Conservation (phyloP, 176 grass and related monocot genomes). For the Elaeis guineensis region DNA sequence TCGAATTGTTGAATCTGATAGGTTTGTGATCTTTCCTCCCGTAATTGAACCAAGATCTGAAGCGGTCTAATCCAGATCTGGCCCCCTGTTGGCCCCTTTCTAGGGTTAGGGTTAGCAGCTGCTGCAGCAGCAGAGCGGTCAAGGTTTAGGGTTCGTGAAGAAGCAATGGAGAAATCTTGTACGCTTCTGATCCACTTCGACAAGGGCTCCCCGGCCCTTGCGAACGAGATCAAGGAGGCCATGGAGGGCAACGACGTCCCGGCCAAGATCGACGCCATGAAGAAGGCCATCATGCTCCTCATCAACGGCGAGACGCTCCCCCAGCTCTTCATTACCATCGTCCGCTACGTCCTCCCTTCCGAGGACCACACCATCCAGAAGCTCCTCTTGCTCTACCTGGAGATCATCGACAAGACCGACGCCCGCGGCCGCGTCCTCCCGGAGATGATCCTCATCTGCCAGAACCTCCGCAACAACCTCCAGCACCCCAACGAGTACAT, state of each 20-base stretch:
- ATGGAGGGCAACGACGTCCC: constrained; percentile 48
- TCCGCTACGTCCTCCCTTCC: constrained; percentile 72
- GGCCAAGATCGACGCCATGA: constrained; percentile 59
- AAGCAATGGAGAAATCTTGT: constrained; percentile 43
- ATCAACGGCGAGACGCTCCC: constrained; percentile 62
- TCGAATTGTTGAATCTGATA: too few species aligned
- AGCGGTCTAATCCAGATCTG: too few species aligned
- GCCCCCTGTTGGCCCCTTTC: too few species aligned
- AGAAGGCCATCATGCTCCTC: constrained; percentile 64
- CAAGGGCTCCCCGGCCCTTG: constrained; percentile 61
- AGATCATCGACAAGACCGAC: constrained; percentile 64
- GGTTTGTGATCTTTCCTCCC: too few species aligned
- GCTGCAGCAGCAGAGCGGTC: too few species aligned
- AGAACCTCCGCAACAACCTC: constrained; percentile 85
- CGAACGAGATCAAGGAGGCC: constrained; percentile 66
- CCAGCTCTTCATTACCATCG: constrained; percentile 71
- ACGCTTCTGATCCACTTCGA: constrained; percentile 72
- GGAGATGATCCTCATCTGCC: constrained; percentile 93
- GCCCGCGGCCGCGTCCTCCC: constrained; percentile 46
- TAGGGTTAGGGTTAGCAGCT: too few species aligned
- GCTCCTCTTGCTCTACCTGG: constrained; percentile 67
- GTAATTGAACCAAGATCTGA: too few species aligned
- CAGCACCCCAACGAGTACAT: constrained; percentile 85
- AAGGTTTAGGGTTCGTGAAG: too few species aligned
- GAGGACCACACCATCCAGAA: constrained; percentile 76